phyloP scores from a whole-genome alignment of 2,329 filamentous ascomycete species.

The Penicillium freii region DNA sequence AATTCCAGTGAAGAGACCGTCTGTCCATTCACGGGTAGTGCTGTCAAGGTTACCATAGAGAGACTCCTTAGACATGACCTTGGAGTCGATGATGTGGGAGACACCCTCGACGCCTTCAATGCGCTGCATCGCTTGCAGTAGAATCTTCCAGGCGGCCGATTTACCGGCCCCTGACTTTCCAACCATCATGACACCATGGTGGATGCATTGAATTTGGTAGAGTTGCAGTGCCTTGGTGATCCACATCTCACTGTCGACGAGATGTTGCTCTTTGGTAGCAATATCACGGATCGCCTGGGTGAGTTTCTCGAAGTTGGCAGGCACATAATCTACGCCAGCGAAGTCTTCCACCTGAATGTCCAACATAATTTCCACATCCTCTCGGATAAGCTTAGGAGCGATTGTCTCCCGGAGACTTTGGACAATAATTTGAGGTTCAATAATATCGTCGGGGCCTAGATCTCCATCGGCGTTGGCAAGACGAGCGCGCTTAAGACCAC shows the following conservation, averaged over 20 bases:
- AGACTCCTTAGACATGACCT: slow-evolving; percentile 99
- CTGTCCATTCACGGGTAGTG: slow-evolving; percentile 97
- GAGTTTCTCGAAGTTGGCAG: slow-evolving; percentile 77
- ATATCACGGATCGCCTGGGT: slow-evolving; percentile 78
- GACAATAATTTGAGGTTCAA: slow-evolving; percentile 96
- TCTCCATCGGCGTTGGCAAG: slow-evolving; percentile 59
- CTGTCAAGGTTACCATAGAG: slow-evolving; percentile 94
- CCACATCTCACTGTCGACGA: slow-evolving; percentile 91
- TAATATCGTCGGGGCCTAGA: slow-evolving; percentile 65
- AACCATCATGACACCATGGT: slow-evolving; percentile 99
- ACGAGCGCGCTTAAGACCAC: slow-evolving; percentile 81
- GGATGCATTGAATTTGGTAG: slow-evolving; percentile 95
- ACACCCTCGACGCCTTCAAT: slow-evolving; percentile 92
- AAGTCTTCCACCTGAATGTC: slow-evolving; percentile 81
- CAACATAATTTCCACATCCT: slow-evolving; percentile 85
- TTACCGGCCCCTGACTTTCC: slow-evolving; percentile 97
- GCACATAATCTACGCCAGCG: slow-evolving; percentile 88
- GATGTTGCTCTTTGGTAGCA: slow-evolving; percentile 72
- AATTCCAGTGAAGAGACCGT: slow-evolving; percentile 96
- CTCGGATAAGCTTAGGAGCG: slow-evolving; percentile 90
- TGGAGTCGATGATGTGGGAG: slow-evolving; percentile 96
- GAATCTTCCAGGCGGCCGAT: slow-evolving; percentile 87
- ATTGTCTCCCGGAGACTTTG: slow-evolving; percentile 98
- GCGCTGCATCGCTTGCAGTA: slow-evolving; percentile 85
- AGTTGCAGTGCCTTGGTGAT: slow-evolving; percentile 96